phyloP scores from a whole-genome alignment of 345 rosid genomes.

The Anacardium occidentale region DNA sequence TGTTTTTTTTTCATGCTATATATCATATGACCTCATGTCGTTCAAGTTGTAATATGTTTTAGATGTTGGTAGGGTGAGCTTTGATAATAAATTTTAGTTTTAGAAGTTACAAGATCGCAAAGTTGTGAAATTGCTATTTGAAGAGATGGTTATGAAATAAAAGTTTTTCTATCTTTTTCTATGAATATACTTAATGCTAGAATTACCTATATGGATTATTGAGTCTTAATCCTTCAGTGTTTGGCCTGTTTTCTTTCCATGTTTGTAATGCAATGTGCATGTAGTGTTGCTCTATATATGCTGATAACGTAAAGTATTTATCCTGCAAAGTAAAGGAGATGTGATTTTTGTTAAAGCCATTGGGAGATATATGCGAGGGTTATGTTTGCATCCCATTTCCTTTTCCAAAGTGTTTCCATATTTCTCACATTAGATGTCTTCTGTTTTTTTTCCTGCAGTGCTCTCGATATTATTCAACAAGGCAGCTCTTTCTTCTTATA shows the following conservation, averaged over 20 bases:
- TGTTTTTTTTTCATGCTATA: no score
- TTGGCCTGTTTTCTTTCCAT: not conserved
- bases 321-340: not conserved
- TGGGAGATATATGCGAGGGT: not conserved
- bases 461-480: constrained; percentile 88
- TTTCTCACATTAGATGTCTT: not conserved
- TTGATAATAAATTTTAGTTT: not conserved
- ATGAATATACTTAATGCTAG: not conserved
- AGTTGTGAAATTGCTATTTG: not conserved
- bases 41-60: not conserved
- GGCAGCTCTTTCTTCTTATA: constrained; percentile 96
- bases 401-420: not conserved
- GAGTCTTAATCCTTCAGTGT: not conserved
- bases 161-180: no score
- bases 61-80: not conserved
- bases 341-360: not conserved
- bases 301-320: not conserved
- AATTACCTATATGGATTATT: not conserved
- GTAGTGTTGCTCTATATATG: not conserved
- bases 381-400: no score
- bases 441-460: constrained; percentile 45
- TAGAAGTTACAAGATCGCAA: not conserved
- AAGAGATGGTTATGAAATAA: not conserved
- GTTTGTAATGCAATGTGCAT: not conserved
- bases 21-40: not conserved